These are phyloP conservation scores for Magnolia changhungtana DNA, from an alignment of 164 flowering plant genomes.

Conservation along the genomic window DNA sequence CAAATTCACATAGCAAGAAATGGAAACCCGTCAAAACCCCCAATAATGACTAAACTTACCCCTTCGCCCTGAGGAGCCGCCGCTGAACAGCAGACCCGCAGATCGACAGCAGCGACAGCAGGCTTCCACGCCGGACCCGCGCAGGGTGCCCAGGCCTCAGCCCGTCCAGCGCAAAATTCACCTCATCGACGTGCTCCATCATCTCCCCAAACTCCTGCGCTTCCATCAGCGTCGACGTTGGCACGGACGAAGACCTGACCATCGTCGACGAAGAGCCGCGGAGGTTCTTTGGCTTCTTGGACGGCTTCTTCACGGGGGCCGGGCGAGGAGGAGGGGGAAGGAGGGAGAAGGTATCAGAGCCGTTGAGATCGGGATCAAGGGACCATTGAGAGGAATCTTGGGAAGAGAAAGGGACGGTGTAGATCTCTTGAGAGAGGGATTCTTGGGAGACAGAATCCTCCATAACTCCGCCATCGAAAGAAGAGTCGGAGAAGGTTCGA, in stretches of 20 bases:
- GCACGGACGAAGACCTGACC: slow-evolving; percentile 12
- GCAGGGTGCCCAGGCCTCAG: slow-evolving; percentile 58
- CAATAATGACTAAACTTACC: slow-evolving; percentile 35
- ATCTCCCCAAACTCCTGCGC: slow-evolving; percentile 94
- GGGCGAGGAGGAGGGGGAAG: slow-evolving; percentile 18
- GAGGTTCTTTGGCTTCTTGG: slow-evolving; percentile 23
- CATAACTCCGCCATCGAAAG: slow-evolving; percentile 23
- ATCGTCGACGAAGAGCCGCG: slow-evolving; percentile 9
- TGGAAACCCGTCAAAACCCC: not conserved
- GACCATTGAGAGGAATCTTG: slow-evolving; percentile 70
- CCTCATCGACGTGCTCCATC: slow-evolving; percentile 97
- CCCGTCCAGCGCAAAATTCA: slow-evolving; percentile 90
- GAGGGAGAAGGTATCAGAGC: slow-evolving; percentile 9
- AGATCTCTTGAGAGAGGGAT: slow-evolving; percentile 39
- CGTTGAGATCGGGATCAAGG: slow-evolving; percentile 35
- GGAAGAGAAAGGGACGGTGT: slow-evolving; percentile 45
- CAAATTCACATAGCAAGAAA: not conserved
- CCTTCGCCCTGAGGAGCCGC: slow-evolving; percentile 70
- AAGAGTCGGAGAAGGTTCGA: slow-evolving; percentile 37
- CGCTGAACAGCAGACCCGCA: slow-evolving; percentile 61
- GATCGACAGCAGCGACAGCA: slow-evolving; percentile 65
- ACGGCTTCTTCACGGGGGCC: slow-evolving; percentile 4
- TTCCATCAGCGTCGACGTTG: slow-evolving; percentile 83
- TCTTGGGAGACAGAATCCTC: slow-evolving; percentile 47
- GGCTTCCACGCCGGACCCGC: slow-evolving; percentile 69